Evolutionary conservation across 176 grass and related monocot genomes (phyloP), one percentile per base, ranked within the genome.

Genomic region (Rhynchospora pubera): DNA sequence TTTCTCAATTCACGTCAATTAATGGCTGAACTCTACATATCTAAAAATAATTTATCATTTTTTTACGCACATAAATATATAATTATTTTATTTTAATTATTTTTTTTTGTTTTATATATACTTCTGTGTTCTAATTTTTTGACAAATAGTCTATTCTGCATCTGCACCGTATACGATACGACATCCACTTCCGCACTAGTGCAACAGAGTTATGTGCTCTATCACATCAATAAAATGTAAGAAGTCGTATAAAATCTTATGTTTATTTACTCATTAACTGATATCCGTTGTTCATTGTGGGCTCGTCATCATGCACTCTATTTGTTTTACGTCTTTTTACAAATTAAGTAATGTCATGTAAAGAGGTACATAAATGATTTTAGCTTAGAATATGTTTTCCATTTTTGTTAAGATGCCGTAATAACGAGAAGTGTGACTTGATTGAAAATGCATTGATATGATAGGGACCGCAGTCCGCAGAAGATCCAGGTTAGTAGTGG

Each of bases 401-500:
- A n/a, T 15, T 58, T 7, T 19, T 18, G 16, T n/a, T 58, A n/a
- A 18, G n/a, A 58, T 39, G 4, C 1, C 34, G 34, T 39, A 39
- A 39, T 1, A 39, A 39, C 4, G 48, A 51, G 48, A 51, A 51
- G 48, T 7, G 58, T 61, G 58, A 61, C 0, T 23, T 61, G 3
- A 10, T 24, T 19, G 58, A 18, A 61, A 23, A 61, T 23, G 58
- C 58, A 61, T 24, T 61, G 7, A 22, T 64, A 39, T 28, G 62
- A 24, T 16, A 30, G 64, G 65, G 42, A 14, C n/a, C n/a, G n/a
- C n/a, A n/a, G n/a, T n/a, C 15, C 65, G 16, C 6, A 44, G 65
- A 68, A 68, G 65, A 68, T 68, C 42, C 65, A 32, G 39, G 32
- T 44, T 68, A 43, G 65, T 68, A 43, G 65, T 68, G 65, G 65